Percentiles rank a stretch among this genome's conserved stretches.
phyloP scores from a whole-genome alignment of 2,329 filamentous ascomycete species.

The Cladosporium sp. region DNA sequence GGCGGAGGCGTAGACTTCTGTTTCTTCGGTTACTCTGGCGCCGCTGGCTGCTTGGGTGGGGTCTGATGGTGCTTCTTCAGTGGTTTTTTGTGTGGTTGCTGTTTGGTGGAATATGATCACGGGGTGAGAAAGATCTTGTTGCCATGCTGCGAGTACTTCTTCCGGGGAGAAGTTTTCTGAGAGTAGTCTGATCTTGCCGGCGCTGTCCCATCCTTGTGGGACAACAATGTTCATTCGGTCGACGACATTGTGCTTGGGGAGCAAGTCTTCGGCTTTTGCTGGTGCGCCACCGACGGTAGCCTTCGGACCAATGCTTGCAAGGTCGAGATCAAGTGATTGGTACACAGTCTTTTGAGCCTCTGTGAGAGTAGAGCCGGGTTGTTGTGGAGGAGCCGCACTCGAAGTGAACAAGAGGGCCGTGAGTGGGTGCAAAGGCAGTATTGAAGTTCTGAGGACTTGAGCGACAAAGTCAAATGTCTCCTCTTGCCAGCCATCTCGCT shows the following conservation, averaged over 20 bases:
- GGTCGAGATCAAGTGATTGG: slow-evolving; percentile 66
- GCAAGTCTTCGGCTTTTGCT: slow-evolving; percentile 58
- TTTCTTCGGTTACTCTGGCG: slow-evolving; percentile 24
- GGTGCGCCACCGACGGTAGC: slow-evolving; percentile 46
- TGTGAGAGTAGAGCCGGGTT: slow-evolving; percentile 32
- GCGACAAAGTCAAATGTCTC: slow-evolving; percentile 95
- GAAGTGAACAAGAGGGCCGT: slow-evolving; percentile 57
- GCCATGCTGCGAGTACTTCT: slow-evolving; percentile 78
- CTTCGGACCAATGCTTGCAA: slow-evolving; percentile 28
- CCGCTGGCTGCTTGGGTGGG: slow-evolving; percentile 28
- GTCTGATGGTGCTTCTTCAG: slow-evolving; percentile 46
- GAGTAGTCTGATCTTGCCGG: slow-evolving; percentile 92
- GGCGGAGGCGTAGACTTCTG: slow-evolving; percentile 31
- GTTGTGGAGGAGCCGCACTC: slow-evolving; percentile 36
- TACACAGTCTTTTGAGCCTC: slow-evolving; percentile 74
- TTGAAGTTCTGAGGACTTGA: slow-evolving; percentile 84
- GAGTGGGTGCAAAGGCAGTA: slow-evolving; percentile 65
- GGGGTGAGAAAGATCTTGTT: slow-evolving; percentile 29
- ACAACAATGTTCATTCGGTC: slow-evolving; percentile 74
- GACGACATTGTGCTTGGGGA: slow-evolving; percentile 63
- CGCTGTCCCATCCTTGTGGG: slow-evolving; percentile 96
- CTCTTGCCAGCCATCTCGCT: slow-evolving; percentile 92
- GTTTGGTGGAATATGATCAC: slow-evolving; percentile 53
- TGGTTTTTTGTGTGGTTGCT: slow-evolving; percentile 56
- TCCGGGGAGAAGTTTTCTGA: slow-evolving; percentile 92